These are phyloP conservation scores for Aspergillus haitiensis DNA, from an alignment of 495 filamentous ascomycete genomes.

Conservation along the genomic window DNA sequence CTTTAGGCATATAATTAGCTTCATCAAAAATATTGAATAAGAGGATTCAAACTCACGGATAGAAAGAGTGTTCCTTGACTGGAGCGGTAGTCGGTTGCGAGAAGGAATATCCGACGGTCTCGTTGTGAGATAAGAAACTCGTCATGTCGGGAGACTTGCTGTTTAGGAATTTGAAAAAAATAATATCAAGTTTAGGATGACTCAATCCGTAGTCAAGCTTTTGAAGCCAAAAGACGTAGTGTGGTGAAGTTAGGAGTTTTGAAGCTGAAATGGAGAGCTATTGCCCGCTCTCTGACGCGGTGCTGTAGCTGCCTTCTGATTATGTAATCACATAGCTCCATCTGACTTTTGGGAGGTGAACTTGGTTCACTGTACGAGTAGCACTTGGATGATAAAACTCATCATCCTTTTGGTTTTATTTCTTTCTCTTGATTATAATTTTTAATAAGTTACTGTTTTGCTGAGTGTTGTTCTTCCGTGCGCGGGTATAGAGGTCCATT, in stretches of 20 bases:
- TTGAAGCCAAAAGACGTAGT: not conserved
- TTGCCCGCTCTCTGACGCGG: conserved; percentile 39
- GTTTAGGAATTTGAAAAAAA: conserved; percentile 1
- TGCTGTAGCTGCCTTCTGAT: conserved; percentile 45
- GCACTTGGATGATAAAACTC: too few relatives aligned
- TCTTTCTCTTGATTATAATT: too few relatives aligned
- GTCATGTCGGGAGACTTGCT: conserved; percentile 39
- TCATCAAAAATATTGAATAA: conserved; percentile 9
- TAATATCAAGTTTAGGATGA: not conserved
- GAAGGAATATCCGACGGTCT: conserved; percentile 62
- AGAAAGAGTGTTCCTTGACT: conserved; percentile 78
- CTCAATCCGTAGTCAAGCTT: too few relatives aligned
- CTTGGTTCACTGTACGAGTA: too few relatives aligned
- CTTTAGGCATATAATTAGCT: conserved; percentile 43
- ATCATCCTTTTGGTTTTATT: too few relatives aligned
- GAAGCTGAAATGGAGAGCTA: conserved; percentile 18
- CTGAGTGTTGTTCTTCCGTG: too few relatives aligned
- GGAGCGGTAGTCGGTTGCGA: conserved; percentile 49
- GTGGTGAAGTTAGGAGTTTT: conserved; percentile 16
- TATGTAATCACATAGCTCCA: conserved; percentile 35
- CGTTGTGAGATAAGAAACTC: conserved; percentile 46
- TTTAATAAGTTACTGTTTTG: too few relatives aligned
- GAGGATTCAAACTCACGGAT: conserved; percentile 66
- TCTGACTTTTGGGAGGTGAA: not conserved
- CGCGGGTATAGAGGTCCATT: too few relatives aligned